Base-by-base conservation (phyloP, 2,329 filamentous ascomycete species). In the Diaporthe velutina region DNA sequence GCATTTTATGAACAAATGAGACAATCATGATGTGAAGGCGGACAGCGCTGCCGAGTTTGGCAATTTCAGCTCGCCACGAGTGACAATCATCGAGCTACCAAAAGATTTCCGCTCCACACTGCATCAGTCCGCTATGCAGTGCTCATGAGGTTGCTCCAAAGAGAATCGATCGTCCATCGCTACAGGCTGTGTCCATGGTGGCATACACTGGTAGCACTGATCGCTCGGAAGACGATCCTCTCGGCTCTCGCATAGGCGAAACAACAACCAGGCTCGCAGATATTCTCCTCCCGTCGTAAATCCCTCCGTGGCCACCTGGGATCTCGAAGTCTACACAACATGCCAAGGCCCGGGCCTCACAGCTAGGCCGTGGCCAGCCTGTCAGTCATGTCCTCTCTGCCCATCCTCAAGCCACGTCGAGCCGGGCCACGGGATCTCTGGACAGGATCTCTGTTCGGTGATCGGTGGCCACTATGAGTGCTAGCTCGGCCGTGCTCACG, bases 361-460 rank as follows among this genome's bases (percentile, higher is more conserved):
- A 40, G 33, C 48, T 40, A 45, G 64, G 45, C 35, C 64, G n/a
- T 4, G 35, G 33, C 6, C 48, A 68, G 64, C 64, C 50, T 68
- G 40, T 33, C 25, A 30, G 40, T 64, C 60, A 33, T 50, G 13
- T 30, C 45, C 35, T 19, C 3, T 28, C 35, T 40, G 35, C 6
- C 61, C 4, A 25, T 19, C 30, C 64, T 1, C 64, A 54, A 54
- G 64, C 64, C 64, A 67, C 45, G 33, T 38, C 30, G 61, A 67
- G 61, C 64, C 30, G 64, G 42, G 12, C 22, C 64, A n/a, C n/a
- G 48, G 64, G 45, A 40, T 40, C 64, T 40, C n/a, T n/a, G n/a
- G 48, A 33, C 25, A 45, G 48, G 48, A 40, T 54, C 48, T n/a
- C 19, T 25, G 7, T 45, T 19, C 22, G 13, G 52, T 45, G 35